Evolutionary conservation across 2,329 filamentous ascomycete genomes (phyloP).

Genomic region (Diaporthe ampelina): DNA sequence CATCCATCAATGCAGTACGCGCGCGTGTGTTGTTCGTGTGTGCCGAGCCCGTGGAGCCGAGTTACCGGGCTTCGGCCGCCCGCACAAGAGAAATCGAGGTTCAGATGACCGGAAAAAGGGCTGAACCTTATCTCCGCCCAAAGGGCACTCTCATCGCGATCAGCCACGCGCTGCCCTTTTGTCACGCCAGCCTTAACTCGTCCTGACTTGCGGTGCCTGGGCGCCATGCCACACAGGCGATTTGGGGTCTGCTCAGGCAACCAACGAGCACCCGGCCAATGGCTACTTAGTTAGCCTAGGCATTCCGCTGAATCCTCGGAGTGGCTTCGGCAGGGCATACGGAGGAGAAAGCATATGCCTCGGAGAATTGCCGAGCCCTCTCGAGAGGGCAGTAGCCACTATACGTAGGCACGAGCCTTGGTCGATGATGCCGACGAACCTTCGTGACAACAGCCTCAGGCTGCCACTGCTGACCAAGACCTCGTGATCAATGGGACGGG

Average conservation of each 20-base stretch:
- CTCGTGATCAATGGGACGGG: background rate
- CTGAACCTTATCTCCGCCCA: conserved; percentile 14
- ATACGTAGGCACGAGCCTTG: background rate
- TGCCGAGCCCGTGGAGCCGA: conserved; percentile 27
- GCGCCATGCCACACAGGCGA: background rate
- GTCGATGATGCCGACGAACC: conserved; percentile 25
- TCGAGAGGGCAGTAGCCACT: background rate
- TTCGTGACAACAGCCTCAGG: background rate
- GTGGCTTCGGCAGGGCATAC: conserved; percentile 3
- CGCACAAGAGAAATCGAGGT: background rate
- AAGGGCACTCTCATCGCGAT: background rate
- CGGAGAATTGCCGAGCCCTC: conserved; percentile 12
- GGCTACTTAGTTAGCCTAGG: background rate
- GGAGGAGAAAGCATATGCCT: background rate
- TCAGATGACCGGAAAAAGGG: conserved; percentile 29
- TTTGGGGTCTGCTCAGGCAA: background rate
- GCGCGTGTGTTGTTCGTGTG: background rate
- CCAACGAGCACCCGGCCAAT: background rate
- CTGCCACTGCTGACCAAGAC: background rate
- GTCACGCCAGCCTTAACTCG: background rate
- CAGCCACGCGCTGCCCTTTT: background rate
- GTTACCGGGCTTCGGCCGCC: conserved; percentile 27
- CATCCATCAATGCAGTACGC: conserved; percentile 1
- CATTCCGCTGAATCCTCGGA: conserved; percentile 12
- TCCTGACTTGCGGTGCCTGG: background rate